A percentile compares a stretch with the other conserved stretches of the same genome.
These are phyloP conservation scores for Solanum piurae DNA, from an alignment of 257 asterid genomes.

Conservation along the genomic window DNA sequence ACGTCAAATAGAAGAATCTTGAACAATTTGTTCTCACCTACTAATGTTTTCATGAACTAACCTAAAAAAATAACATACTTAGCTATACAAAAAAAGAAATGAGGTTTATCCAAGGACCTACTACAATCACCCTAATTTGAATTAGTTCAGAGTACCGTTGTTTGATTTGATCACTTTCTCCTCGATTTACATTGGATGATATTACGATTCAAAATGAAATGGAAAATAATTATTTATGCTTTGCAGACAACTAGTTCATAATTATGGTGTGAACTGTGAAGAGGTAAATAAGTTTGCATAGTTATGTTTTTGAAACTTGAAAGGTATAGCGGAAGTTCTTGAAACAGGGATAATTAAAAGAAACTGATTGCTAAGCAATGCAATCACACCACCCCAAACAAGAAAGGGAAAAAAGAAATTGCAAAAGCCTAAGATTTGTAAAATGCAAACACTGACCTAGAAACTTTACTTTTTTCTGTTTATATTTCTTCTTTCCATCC, in stretches of 20 bases:
- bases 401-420: background rate
- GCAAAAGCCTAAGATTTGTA: background rate
- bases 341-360: background rate
- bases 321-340: background rate
- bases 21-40: background rate
- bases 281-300: background rate
- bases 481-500: background rate
- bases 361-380: background rate
- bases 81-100: background rate
- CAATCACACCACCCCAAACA: background rate
- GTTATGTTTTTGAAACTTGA: background rate
- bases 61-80: background rate
- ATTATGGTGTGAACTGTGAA: background rate
- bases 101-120: background rate
- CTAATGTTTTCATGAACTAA: background rate
- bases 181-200: background rate
- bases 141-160: background rate
- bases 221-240: background rate
- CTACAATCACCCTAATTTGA: background rate
- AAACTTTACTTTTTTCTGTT: background rate
- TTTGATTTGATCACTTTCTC: background rate
- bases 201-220: background rate
- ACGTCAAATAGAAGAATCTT: background rate
- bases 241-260: background rate
- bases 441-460: background rate